phyloP scores from a whole-genome alignment of 306 rosid genomes.

The Citrullus colocynthis region DNA sequence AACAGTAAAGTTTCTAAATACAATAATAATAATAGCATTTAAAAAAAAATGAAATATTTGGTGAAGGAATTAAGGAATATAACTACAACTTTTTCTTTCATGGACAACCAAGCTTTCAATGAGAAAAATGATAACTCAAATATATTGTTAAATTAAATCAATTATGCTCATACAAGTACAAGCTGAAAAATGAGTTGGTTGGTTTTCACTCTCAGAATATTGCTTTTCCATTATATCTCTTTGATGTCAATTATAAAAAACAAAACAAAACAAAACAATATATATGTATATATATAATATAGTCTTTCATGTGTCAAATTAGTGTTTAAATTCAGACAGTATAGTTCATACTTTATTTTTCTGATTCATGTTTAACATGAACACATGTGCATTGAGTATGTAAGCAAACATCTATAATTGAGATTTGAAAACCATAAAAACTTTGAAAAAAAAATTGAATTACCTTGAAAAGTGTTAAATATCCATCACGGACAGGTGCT shows the following conservation, averaged over 20 bases:
- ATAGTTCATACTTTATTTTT: background rate
- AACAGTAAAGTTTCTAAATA: background rate
- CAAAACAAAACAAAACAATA: background rate
- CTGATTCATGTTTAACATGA: background rate
- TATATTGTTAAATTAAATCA: background rate
- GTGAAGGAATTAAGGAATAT: too few relatives aligned
- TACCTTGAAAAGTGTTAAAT: conserved; percentile 92
- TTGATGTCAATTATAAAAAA: background rate
- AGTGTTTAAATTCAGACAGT: background rate
- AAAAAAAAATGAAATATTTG: too few relatives aligned
- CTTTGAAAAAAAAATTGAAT: background rate
- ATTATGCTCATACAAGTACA: background rate
- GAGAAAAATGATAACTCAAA: background rate
- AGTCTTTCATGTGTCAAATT: background rate
- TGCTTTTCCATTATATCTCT: background rate
- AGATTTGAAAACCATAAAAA: background rate
- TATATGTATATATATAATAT: too few relatives aligned
- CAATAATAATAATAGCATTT: too few relatives aligned
- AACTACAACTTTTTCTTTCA: background rate
- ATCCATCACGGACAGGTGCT: conserved; percentile 94
- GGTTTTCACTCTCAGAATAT: background rate
- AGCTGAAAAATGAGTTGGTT: background rate
- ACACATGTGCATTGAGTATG: background rate
- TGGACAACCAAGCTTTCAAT: too few relatives aligned
- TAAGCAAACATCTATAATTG: background rate